phyloP scores from a whole-genome alignment of 2,329 filamentous ascomycete genomes.

The Tolypocladium tundrense region DNA sequence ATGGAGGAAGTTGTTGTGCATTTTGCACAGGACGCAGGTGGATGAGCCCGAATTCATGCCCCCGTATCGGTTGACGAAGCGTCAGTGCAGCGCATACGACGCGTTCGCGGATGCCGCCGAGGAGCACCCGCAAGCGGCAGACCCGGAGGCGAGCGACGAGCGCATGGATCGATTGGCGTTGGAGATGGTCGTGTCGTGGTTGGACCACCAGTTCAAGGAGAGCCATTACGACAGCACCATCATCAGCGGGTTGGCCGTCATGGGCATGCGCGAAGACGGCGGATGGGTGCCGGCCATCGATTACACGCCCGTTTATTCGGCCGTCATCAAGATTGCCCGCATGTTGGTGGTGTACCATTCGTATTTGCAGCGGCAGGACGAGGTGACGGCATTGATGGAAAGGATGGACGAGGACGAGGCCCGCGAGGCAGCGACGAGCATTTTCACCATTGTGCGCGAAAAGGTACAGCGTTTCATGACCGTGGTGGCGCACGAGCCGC shows the following conservation, averaged over 20 bases:
- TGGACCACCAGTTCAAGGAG: constrained; percentile 4
- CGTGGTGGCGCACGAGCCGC: background rate
- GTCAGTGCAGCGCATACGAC: background rate
- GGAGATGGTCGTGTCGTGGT: background rate
- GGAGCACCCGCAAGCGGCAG: too few relatives aligned
- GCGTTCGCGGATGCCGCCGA: background rate
- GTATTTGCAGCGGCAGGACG: constrained; percentile 3
- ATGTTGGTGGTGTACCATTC: constrained; percentile 6
- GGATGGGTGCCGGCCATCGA: background rate
- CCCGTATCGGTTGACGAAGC: background rate
- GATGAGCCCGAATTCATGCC: too few relatives aligned
- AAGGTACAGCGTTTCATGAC: constrained; percentile 9
- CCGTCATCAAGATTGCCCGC: constrained; percentile 6
- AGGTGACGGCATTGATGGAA: background rate
- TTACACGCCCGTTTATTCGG: constrained; percentile 7
- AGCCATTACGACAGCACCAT: constrained; percentile 6
- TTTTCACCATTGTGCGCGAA: constrained; percentile 2
- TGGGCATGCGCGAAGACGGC: constrained; percentile 3
- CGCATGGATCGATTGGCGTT: background rate
- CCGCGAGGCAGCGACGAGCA: background rate
- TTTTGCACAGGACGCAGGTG: background rate
- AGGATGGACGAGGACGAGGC: constrained; percentile 1
- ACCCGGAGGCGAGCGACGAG: too few relatives aligned
- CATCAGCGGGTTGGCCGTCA: constrained; percentile 5
- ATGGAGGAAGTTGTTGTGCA: background rate